Evolutionary conservation across 148 eudicot species (phyloP).

Genomic region (Camellia granthamiana): DNA sequence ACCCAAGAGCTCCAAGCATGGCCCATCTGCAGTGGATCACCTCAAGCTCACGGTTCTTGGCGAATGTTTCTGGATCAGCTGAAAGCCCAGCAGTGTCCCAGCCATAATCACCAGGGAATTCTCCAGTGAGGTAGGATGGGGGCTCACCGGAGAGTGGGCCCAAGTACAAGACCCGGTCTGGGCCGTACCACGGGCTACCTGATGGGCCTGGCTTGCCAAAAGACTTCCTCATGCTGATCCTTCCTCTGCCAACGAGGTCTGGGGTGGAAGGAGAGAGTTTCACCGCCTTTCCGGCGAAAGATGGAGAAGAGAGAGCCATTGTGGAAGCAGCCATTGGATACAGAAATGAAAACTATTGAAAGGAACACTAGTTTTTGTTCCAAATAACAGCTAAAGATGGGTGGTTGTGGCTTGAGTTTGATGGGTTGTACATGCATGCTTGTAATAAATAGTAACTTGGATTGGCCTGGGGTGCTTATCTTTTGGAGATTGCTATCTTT

Average conservation of each 20-base stretch:
- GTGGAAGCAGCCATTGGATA: constrained; percentile 41
- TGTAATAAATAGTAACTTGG: no score
- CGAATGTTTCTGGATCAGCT: constrained; percentile 33
- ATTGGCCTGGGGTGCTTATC: no score
- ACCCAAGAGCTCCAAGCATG: constrained; percentile 40
- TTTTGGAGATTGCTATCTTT: no score
- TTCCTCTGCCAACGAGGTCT: constrained; percentile 15
- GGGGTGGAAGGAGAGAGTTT: constrained; percentile 18
- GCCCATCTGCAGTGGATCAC: constrained; percentile 36
- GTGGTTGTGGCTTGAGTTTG: constrained; percentile 5
- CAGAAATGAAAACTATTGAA: neutral
- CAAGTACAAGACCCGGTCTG: constrained; percentile 32
- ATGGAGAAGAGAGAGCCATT: constrained; percentile 40
- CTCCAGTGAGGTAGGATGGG: constrained; percentile 35
- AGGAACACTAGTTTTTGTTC: neutral
- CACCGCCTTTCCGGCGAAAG: constrained; percentile 24
- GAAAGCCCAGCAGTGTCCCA: constrained; percentile 41
- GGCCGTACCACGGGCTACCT: constrained; percentile 37
- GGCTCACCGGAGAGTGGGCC: constrained; percentile 37
- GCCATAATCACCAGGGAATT: constrained; percentile 35
- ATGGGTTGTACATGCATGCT: neutral
- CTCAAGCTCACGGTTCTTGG: constrained; percentile 36
- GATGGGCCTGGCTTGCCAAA: constrained; percentile 7
- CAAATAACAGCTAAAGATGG: neutral
- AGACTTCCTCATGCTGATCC: constrained; percentile 30